phyloP scores from a whole-genome alignment of 2,329 filamentous ascomycete genomes.

The Colletotrichum nymphaeae region DNA sequence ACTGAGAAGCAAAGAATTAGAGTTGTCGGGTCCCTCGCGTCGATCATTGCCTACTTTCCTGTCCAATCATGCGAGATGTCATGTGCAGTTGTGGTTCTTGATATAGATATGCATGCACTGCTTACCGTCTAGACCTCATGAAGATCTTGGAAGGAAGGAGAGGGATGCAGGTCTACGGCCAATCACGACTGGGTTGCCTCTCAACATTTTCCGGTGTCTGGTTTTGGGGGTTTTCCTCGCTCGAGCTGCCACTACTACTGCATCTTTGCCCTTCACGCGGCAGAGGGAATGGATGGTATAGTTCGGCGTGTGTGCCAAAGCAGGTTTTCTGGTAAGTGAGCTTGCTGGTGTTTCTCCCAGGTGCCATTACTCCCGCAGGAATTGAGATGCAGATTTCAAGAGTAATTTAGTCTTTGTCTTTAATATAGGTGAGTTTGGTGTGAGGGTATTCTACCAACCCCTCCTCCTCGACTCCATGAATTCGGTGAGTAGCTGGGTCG shows the following conservation, averaged over 20 bases:
- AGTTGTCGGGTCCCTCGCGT: constrained; percentile 12
- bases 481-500: neutral
- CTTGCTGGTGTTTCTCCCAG: neutral
- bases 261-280: neutral
- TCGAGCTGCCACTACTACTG: neutral
- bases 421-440: neutral
- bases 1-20: neutral
- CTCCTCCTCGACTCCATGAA: neutral
- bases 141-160: neutral
- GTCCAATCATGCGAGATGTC: neutral
- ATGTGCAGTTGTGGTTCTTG: neutral
- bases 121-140: neutral
- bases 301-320: neutral
- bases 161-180: neutral
- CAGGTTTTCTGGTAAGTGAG: neutral
- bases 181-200: neutral
- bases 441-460: neutral
- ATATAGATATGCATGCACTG: neutral
- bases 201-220: neutral
- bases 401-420: neutral
- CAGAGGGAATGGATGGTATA: neutral
- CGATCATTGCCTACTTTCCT: constrained; percentile 17
- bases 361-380: neutral
- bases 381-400: neutral
- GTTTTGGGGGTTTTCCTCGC: neutral